Evolutionary conservation across 352 stramenopile species (phyloP).

Genomic region (Thalassiosira hispida): DNA sequence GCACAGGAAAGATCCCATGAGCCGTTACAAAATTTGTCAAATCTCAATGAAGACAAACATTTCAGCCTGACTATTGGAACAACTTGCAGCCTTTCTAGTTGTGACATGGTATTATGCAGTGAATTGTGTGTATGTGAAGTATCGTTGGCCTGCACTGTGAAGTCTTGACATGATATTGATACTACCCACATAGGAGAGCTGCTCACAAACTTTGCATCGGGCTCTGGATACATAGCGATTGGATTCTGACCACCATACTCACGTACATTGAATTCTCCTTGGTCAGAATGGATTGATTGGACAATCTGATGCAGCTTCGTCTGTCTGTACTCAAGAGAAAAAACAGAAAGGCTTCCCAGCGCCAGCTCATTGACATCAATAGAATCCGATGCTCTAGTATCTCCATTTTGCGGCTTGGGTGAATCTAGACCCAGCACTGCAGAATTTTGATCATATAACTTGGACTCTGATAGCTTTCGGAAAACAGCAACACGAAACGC

Average conservation of each 20-base stretch:
- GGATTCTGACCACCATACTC: background rate
- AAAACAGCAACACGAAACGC: slow-evolving; percentile 67
- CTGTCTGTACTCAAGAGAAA: slow-evolving; percentile 37
- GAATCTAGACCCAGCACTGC: background rate
- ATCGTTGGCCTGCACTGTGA: slow-evolving; percentile 73
- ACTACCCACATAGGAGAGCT: slow-evolving; percentile 45
- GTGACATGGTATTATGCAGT: background rate
- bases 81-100: background rate
- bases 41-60: slow-evolving; percentile 53
- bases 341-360: slow-evolving; percentile 12
- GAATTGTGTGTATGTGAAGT: slow-evolving; percentile 6
- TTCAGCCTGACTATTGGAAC: slow-evolving; percentile 61
- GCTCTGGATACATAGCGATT: background rate
- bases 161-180: slow-evolving; percentile 54
- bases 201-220: background rate
- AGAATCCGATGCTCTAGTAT: slow-evolving; percentile 22
- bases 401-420: background rate
- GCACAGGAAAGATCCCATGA: slow-evolving; percentile 60
- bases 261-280: background rate
- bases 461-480: slow-evolving; percentile 12
- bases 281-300: slow-evolving; percentile 12
- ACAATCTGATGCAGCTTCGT: slow-evolving; percentile 31
- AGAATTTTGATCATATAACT: background rate
- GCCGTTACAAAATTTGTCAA: slow-evolving; percentile 54
- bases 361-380: slow-evolving; percentile 25